phyloP scores from a whole-genome alignment of 768 basidiomycete species.

The Auriculariales sp. region DNA sequence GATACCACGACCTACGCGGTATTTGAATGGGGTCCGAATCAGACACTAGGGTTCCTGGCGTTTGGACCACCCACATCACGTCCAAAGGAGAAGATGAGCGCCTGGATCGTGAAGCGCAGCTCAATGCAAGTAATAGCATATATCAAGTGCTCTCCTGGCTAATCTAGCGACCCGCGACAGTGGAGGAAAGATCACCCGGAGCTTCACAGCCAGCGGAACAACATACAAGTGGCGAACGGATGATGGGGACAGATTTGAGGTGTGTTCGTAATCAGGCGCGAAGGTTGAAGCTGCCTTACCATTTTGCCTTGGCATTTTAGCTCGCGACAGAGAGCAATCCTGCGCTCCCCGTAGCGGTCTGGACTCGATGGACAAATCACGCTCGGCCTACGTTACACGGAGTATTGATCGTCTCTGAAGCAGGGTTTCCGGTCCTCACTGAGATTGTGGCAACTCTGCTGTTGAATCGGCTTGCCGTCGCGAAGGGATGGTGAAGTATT shows the following conservation, averaged over 20 bases:
- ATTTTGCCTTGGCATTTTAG: background rate
- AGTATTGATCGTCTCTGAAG: constrained; percentile 39
- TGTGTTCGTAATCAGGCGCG: constrained; percentile 1
- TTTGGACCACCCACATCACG: constrained; percentile 45
- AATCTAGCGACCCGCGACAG: background rate
- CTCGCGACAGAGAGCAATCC: constrained; percentile 52
- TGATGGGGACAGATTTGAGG: constrained; percentile 9
- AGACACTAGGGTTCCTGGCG: background rate
- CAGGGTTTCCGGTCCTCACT: constrained; percentile 49
- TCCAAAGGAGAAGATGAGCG: constrained; percentile 36
- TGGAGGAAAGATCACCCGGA: constrained; percentile 29
- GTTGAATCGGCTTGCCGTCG: constrained; percentile 56
- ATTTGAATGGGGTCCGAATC: background rate
- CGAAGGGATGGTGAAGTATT: constrained; percentile 40
- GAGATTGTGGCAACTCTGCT: constrained; percentile 66
- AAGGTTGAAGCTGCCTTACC: background rate
- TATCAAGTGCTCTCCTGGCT: background rate
- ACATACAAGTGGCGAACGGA: constrained; percentile 66
- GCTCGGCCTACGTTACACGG: constrained; percentile 45
- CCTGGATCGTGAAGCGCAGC: constrained; percentile 42
- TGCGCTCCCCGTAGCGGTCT: constrained; percentile 40
- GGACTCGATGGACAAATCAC: constrained; percentile 37
- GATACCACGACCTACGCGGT: too few species aligned
- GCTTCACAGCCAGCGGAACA: constrained; percentile 56
- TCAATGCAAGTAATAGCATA: constrained; percentile 27